These are phyloP conservation scores for Chlamydomonas reinhardtii DNA, from an alignment of 163 green algal genomes.

Conservation along the genomic window DNA sequence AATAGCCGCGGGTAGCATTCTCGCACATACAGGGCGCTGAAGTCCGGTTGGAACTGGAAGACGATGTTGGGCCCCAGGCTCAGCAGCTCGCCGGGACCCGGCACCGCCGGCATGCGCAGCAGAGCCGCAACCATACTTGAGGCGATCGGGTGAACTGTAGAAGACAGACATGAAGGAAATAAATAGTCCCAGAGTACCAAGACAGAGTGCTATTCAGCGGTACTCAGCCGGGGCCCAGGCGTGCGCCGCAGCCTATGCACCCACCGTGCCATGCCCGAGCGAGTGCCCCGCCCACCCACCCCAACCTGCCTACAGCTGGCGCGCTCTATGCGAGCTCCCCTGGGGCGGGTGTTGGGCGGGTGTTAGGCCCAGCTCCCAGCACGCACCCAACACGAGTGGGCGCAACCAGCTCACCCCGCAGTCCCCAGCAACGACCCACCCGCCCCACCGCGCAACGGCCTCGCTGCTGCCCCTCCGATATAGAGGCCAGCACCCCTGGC, in stretches of 20 bases:
- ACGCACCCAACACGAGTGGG: conserved; percentile 6
- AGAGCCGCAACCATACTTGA: background rate
- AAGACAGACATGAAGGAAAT: too few relatives aligned
- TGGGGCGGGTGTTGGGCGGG: background rate
- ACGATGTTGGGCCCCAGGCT: background rate
- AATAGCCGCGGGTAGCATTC: background rate
- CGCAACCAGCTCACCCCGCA: conserved; percentile 12
- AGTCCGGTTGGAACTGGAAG: background rate
- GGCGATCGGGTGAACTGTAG: too few relatives aligned
- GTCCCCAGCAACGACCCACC: conserved; percentile 21
- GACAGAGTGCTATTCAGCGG: too few relatives aligned
- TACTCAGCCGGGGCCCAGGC: too few relatives aligned
- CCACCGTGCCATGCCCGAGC: background rate
- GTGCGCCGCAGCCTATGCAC: background rate
- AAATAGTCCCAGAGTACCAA: too few relatives aligned
- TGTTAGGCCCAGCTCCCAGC: conserved; percentile 1
- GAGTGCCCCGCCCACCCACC: background rate
- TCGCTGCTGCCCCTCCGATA: background rate
- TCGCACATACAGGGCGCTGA: background rate
- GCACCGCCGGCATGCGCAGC: background rate
- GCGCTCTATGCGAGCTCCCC: background rate
- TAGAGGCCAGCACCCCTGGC: background rate
- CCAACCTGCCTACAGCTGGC: background rate
- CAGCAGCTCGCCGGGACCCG: background rate
- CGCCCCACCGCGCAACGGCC: background rate